These are phyloP conservation scores for Tricholoma hemisulphureum DNA, from an alignment of 768 basidiomycete genomes.

Conservation along the genomic window DNA sequence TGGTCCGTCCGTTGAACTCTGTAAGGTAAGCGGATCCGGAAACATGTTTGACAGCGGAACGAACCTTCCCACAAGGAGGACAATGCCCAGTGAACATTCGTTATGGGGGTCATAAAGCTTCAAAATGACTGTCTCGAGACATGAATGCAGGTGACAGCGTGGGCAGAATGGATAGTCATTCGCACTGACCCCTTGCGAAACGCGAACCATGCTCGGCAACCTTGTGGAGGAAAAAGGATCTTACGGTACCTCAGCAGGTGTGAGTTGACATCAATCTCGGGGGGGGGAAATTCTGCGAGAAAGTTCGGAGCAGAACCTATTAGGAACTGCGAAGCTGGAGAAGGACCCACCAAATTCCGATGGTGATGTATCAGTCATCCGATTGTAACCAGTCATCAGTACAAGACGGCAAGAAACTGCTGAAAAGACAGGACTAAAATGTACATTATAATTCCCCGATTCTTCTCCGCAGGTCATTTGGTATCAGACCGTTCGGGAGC, in stretches of 20 bases:
- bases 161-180: slow-evolving; percentile 21
- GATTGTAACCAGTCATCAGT: background rate
- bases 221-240: background rate
- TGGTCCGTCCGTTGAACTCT: background rate
- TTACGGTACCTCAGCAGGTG: no score
- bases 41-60: slow-evolving; percentile 66
- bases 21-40: background rate
- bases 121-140: slow-evolving; percentile 47
- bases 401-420: background rate
- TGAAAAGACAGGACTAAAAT: background rate
- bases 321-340: background rate
- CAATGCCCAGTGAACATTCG: slow-evolving; percentile 13
- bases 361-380: background rate
- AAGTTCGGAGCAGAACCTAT: no score
- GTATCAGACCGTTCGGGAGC: slow-evolving; percentile 36
- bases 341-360: background rate
- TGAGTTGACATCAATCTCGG: slow-evolving; percentile 10
- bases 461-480: slow-evolving; percentile 21
- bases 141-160: slow-evolving; percentile 39
- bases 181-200: slow-evolving; percentile 35
- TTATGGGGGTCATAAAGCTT: slow-evolving; percentile 57
- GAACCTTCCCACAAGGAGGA: slow-evolving; percentile 47
- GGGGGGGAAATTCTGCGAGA: background rate
- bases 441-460: slow-evolving; percentile 15
- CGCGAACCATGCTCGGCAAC: background rate